Conservation (phyloP, 805 yeast species). For the Candida berthetii region DNA sequence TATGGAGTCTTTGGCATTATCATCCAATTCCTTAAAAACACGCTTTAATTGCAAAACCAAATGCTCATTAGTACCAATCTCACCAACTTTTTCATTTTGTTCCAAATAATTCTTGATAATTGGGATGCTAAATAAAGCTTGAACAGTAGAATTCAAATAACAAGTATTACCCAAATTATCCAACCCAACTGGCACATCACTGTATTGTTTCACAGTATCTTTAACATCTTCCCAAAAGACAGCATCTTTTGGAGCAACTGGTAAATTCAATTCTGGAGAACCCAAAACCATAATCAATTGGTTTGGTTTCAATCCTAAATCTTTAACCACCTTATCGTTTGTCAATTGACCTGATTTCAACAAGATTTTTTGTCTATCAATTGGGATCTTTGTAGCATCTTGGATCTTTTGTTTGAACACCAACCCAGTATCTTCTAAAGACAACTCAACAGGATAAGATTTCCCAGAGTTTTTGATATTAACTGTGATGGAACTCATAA, state of each 20-base stretch:
- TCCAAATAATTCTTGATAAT: constrained; percentile 64
- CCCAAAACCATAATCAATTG: constrained; percentile 87
- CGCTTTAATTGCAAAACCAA: constrained; percentile 42
- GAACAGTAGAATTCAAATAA: constrained; percentile 84
- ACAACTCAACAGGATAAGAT: constrained; percentile 40
- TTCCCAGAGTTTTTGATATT: constrained; percentile 66
- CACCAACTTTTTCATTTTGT: constrained; percentile 33
- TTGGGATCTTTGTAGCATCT: constrained; percentile 75
- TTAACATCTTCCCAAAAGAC: constrained; percentile 69
- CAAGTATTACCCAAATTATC: constrained; percentile 96
- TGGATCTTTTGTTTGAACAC: constrained; percentile 64
- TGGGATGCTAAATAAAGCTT: constrained; percentile 74
- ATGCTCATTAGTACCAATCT: constrained; percentile 27
- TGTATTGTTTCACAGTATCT: constrained; percentile 30
- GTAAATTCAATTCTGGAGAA: constrained; percentile 66
- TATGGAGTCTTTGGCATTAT: constrained; percentile 38
- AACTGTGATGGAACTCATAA: constrained; percentile 16
- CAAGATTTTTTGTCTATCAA: constrained; percentile 83
- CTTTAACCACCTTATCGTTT: constrained; percentile 46
- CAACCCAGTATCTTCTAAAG: constrained; percentile 31
- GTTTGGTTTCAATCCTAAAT: constrained; percentile 53
- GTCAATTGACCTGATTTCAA: constrained; percentile 84
- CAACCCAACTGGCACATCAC: constrained; percentile 72
- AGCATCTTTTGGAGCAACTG: constrained; percentile 45
- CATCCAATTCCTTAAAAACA: constrained; percentile 33